Base-by-base conservation (phyloP, 805 yeast genomes). In the Cyberlindnera japonica region DNA sequence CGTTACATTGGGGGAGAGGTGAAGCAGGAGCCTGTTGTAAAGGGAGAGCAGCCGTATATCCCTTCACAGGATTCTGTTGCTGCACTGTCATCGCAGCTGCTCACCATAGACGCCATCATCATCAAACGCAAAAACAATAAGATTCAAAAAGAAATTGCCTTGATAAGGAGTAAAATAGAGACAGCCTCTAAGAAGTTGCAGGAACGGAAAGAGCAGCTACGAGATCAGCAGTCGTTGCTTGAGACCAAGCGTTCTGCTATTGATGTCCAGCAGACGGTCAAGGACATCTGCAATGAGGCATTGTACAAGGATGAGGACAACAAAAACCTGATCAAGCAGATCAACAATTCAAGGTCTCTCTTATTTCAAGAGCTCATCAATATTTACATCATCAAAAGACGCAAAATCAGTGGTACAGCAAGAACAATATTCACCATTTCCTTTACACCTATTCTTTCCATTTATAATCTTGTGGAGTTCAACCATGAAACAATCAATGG, bases 291-390 rank as follows among this genome's bases (percentile, higher is more conserved):
- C 7, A 25, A 31, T 25, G 47, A 38, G n/a, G 38, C 23, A 14
- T 7, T 36, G 30, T 47, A 39, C 41, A 44, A 44, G 16, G 23
- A 38, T 10, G 37, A 42, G 14, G 52, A 51, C 14, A 43, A 46
- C 16, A 20, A 20, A 14, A 44, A 48, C 15, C 24, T 56, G 5
- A n/a, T 38, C 1, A 54, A 50, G 28, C 59, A 57, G 33, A 47
- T 54, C 5, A 36, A 48, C 15, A 50, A 47, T 26, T 54, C 56
- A 2, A 44, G 48, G 23, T 43, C 54, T 1, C 33, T 55, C 20
- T 37, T 54, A 5, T 55, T 41, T 27, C 58, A 57, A 31, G 61
- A 57, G 31, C 37, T 55, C 14, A 47, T 55, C 12, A 43, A 35
- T 18, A 27, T 57, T 11, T 54, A 54, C 28, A 32, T 44, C 2